Evolutionary conservation across 352 stramenopile genomes (phyloP).

Genomic region (Pythium brachiatum): DNA sequence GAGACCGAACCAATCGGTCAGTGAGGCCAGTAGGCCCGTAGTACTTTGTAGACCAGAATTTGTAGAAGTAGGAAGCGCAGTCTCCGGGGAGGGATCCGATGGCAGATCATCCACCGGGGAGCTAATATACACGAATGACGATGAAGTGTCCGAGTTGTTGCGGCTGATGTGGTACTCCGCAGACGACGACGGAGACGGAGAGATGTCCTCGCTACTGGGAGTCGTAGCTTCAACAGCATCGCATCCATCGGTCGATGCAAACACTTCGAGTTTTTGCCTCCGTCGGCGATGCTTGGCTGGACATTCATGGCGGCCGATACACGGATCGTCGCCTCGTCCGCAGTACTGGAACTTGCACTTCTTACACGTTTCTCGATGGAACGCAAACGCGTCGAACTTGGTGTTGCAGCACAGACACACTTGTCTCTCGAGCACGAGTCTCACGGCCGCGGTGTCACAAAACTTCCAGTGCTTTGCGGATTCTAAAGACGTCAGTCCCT

Average conservation of each 20-base stretch:
- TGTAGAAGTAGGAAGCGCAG: slow-evolving; percentile 14
- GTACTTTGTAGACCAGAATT: slow-evolving; percentile 8
- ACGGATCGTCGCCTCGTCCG: slow-evolving; percentile 36
- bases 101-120: slow-evolving; percentile 28
- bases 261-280: not conserved
- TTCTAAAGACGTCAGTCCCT: slow-evolving; percentile 53
- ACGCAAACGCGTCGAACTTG: slow-evolving; percentile 59
- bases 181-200: slow-evolving; percentile 1
- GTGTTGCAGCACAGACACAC: slow-evolving; percentile 81
- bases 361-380: slow-evolving; percentile 48
- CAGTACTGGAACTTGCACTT: slow-evolving; percentile 62
- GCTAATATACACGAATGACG: slow-evolving; percentile 49
- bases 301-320: slow-evolving; percentile 69
- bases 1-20: slow-evolving; percentile 16
- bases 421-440: slow-evolving; percentile 64
- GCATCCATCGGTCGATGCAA: not conserved
- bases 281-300: slow-evolving; percentile 26
- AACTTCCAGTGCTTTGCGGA: slow-evolving; percentile 62
- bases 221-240: not conserved
- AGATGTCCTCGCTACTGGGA: not conserved
- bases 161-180: slow-evolving; percentile 26
- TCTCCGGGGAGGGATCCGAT: slow-evolving; percentile 7
- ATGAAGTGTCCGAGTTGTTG: slow-evolving; percentile 38
- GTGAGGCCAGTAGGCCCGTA: slow-evolving; percentile 10
- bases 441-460: slow-evolving; percentile 58